Conservation (phyloP, 1,284 basidiomycete species). For the Melanopsichium pennsylvanicum region DNA sequence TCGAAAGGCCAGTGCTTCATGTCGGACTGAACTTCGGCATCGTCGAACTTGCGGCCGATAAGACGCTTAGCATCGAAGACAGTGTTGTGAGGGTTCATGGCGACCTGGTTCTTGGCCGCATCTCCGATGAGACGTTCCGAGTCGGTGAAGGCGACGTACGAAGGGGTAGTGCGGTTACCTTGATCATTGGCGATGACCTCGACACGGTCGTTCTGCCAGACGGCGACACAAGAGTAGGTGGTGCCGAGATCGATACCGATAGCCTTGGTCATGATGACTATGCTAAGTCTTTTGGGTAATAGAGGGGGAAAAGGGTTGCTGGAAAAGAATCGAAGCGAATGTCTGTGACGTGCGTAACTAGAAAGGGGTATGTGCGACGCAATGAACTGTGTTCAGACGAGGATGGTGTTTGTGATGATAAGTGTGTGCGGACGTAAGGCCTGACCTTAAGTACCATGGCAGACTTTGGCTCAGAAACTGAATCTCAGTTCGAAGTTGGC, state of each 20-base stretch:
- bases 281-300: conserved; percentile 21
- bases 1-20: conserved; percentile 96
- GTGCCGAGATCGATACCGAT: conserved; percentile 92
- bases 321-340: conserved; percentile 7
- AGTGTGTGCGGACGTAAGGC: neutral
- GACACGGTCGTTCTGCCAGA: conserved; percentile 98
- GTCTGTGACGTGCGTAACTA: conserved; percentile 26
- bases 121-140: conserved; percentile 93
- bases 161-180: conserved; percentile 95
- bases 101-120: conserved; percentile 91
- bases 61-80: conserved; percentile 89
- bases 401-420: conserved; percentile 1
- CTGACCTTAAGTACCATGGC: conserved; percentile 28
- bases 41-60: conserved; percentile 84
- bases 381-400: conserved; percentile 17
- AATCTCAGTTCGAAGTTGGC: conserved; percentile 13
- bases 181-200: conserved; percentile 93
- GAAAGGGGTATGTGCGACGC: conserved; percentile 46
- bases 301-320: neutral
- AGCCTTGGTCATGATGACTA: conserved; percentile 72
- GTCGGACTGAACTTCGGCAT: conserved; percentile 90
- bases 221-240: conserved; percentile 74
- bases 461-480: too few species aligned
- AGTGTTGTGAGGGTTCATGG: conserved; percentile 69
- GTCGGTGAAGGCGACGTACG: conserved; percentile 70